Evolutionary conservation across 148 eudicot genomes (phyloP).

Genomic region (Heliosperma pusillum): DNA sequence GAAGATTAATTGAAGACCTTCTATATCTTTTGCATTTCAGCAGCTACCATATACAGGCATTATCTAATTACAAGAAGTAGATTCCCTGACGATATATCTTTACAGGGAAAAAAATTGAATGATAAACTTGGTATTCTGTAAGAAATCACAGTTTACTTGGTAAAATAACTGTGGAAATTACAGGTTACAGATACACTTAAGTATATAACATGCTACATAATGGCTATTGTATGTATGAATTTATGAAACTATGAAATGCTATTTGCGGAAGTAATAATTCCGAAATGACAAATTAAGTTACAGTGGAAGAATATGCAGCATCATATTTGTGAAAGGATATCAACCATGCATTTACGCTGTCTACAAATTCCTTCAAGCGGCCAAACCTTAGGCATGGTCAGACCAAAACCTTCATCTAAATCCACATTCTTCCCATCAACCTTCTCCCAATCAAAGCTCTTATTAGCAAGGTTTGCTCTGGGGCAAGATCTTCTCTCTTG

Average conservation of each 20-base stretch:
- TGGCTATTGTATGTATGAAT: background rate
- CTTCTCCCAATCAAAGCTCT: constrained; percentile 24
- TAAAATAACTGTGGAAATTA: background rate
- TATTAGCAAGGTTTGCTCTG: constrained; percentile 15
- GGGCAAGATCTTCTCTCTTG: constrained; percentile 22
- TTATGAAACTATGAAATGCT: too few species aligned
- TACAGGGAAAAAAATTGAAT: background rate
- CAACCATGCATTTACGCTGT: constrained; percentile 2
- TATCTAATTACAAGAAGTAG: background rate
- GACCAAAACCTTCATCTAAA: constrained; percentile 21
- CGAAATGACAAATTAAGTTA: too few species aligned
- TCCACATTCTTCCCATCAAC: constrained; percentile 15
- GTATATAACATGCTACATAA: background rate
- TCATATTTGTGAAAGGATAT: constrained; percentile 5
- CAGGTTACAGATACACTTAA: background rate
- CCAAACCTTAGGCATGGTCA: constrained; percentile 22
- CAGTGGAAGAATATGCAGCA: constrained; percentile 20
- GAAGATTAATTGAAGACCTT: background rate
- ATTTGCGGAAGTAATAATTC: background rate
- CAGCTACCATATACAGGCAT: background rate
- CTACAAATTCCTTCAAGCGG: constrained; percentile 20
- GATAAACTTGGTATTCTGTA: background rate
- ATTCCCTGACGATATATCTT: background rate
- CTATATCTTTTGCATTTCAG: background rate
- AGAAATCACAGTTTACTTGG: background rate